Evolutionary conservation across 192 early-diverging fungal species (phyloP).

Genomic region (Coemansia sp.): DNA sequence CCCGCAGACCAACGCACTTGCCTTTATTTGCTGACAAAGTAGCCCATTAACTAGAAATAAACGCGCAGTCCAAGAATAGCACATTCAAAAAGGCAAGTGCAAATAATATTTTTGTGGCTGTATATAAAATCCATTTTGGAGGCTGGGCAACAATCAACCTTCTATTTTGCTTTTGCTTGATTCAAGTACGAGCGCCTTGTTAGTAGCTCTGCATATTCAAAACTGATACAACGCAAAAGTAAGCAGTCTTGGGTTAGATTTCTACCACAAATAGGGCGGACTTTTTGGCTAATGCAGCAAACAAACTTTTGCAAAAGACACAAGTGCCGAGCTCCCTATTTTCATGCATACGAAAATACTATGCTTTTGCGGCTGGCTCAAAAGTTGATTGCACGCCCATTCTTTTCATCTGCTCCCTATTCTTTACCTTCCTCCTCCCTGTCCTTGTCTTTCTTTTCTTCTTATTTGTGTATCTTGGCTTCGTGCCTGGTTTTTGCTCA

Average conservation of each 20-base stretch:
- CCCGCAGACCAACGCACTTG: no score
- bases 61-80: neutral
- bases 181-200: no score
- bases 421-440: constrained; percentile 10
- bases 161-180: neutral
- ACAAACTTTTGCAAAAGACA: neutral
- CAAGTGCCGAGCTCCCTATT: neutral
- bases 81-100: neutral
- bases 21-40: neutral
- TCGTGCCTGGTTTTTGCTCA: constrained; percentile 6
- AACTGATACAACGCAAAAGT: no score
- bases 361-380: neutral
- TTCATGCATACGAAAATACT: neutral
- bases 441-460: constrained; percentile 2
- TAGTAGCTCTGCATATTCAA: no score
- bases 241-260: no score
- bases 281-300: no score
- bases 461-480: constrained; percentile 10
- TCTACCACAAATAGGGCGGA: no score
- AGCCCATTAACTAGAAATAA: neutral
- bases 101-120: neutral
- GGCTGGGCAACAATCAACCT: neutral
- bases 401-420: constrained; percentile 13
- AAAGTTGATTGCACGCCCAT: neutral
- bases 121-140: no score